A percentile compares a stretch with the other conserved stretches of the same genome.
These are phyloP conservation scores for Suillus cothurnatus DNA, from an alignment of 768 basidiomycete genomes.

Conservation along the genomic window DNA sequence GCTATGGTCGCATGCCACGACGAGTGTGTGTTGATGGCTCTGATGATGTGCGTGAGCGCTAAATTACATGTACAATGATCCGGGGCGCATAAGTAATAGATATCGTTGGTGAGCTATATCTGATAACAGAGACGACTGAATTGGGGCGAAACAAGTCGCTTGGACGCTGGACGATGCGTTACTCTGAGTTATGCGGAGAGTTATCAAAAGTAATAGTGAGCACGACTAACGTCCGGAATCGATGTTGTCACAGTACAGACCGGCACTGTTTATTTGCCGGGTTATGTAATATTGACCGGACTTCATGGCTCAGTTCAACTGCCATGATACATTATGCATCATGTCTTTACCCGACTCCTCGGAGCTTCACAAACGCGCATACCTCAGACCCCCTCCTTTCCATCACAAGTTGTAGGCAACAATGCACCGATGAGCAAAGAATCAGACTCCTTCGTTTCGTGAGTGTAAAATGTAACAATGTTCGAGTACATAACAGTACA, in stretches of 20 bases:
- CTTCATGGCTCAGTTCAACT: no score
- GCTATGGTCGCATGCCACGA: conserved; percentile 3
- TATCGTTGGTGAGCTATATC: background rate
- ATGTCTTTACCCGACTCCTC: no score
- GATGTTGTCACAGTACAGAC: conserved; percentile 1
- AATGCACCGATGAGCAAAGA: background rate
- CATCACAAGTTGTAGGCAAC: background rate
- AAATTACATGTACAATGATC: background rate
- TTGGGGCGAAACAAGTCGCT: background rate
- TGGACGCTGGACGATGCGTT: background rate
- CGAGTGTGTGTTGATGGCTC: background rate
- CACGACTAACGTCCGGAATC: background rate
- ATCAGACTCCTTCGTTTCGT: background rate
- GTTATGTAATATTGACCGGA: background rate
- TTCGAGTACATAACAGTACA: background rate
- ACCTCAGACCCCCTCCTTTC: background rate
- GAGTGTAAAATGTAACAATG: background rate
- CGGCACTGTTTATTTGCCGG: background rate
- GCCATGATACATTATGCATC: no score
- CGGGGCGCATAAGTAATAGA: background rate
- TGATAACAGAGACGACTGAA: background rate
- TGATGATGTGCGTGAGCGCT: conserved; percentile 2
- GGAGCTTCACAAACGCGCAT: conserved; percentile 21
- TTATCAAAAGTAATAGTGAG: background rate
- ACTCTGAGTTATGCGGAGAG: background rate